Conservation (phyloP, 805 yeast species). For the Starmerella lactis-condensi region DNA sequence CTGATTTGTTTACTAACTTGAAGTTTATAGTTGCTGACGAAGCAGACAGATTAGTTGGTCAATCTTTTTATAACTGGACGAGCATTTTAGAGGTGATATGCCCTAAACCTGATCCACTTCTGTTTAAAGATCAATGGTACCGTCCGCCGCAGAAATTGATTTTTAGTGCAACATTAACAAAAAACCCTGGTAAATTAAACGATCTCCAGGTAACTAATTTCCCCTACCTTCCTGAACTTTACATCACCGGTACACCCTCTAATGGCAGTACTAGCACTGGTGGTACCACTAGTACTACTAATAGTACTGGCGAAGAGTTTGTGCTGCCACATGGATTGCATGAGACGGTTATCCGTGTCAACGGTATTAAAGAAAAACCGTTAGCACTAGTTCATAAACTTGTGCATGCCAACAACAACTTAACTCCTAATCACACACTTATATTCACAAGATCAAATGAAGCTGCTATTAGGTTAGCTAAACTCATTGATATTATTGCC, state of each 20-base stretch:
- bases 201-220: constrained; percentile 35
- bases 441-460: constrained; percentile 69
- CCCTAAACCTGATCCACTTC: constrained; percentile 95
- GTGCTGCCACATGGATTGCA: constrained; percentile 23
- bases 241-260: constrained; percentile 63
- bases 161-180: constrained; percentile 83
- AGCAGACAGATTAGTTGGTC: constrained; percentile 87
- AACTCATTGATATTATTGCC: constrained; percentile 34
- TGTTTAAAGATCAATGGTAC: constrained; percentile 84
- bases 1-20: constrained; percentile 42
- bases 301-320: constrained; percentile 20
- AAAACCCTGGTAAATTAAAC: constrained; percentile 75
- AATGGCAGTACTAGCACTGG: too few relatives aligned
- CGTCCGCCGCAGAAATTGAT: constrained; percentile 45
- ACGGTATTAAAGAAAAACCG: constrained; percentile 40
- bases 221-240: constrained; percentile 39
- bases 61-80: constrained; percentile 88
- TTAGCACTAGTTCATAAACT: constrained; percentile 45
- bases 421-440: constrained; percentile 22
- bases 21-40: constrained; percentile 69
- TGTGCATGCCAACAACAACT: constrained; percentile 16
- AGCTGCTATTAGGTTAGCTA: constrained; percentile 60
- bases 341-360: constrained; percentile 22
- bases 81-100: constrained; percentile 23
- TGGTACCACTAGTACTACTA: constrained; percentile 28